Evolutionary conservation across 768 basidiomycete species (phyloP).

Genomic region (Boletus rubescentipes): DNA sequence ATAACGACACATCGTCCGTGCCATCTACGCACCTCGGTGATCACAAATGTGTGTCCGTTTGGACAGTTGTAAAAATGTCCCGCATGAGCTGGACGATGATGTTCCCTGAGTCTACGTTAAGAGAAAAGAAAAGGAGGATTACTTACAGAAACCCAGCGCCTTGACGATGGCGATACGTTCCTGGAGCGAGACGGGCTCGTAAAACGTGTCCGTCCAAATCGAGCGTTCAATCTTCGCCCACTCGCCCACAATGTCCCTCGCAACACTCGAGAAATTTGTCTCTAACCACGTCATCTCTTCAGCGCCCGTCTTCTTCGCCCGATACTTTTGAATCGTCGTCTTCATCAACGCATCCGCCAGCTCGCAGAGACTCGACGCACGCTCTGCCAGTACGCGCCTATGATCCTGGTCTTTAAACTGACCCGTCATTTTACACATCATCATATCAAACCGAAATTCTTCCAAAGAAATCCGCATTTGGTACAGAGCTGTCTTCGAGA

Average conservation of each 20-base stretch:
- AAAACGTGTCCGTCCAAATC: constrained; percentile 45
- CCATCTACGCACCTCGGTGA: constrained; percentile 44
- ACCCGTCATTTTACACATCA: constrained; percentile 27
- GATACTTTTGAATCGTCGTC: constrained; percentile 5
- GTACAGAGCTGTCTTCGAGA: constrained; percentile 44
- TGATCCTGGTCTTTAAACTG: constrained; percentile 15
- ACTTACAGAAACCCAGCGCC: constrained; percentile 49
- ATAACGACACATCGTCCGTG: background rate
- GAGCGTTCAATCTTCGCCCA: constrained; percentile 44
- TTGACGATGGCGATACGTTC: constrained; percentile 52
- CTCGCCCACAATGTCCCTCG: constrained; percentile 41
- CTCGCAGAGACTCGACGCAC: constrained; percentile 14
- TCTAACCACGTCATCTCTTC: constrained; percentile 41
- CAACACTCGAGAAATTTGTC: constrained; percentile 40
- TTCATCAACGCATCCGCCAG: constrained; percentile 5
- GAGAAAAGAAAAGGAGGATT: background rate
- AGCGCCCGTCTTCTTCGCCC: constrained; percentile 23
- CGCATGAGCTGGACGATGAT: constrained; percentile 29
- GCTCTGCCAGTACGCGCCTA: constrained; percentile 21
- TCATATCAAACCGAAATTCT: constrained; percentile 47
- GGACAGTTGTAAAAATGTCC: constrained; percentile 52
- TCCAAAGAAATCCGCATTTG: constrained; percentile 48
- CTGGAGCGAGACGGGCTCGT: constrained; percentile 50
- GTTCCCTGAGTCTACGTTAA: background rate
- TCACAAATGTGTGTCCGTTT: constrained; percentile 64